Conservation (phyloP, 2,329 filamentous ascomycete species). For the Cladosporium cucumerinum region DNA sequence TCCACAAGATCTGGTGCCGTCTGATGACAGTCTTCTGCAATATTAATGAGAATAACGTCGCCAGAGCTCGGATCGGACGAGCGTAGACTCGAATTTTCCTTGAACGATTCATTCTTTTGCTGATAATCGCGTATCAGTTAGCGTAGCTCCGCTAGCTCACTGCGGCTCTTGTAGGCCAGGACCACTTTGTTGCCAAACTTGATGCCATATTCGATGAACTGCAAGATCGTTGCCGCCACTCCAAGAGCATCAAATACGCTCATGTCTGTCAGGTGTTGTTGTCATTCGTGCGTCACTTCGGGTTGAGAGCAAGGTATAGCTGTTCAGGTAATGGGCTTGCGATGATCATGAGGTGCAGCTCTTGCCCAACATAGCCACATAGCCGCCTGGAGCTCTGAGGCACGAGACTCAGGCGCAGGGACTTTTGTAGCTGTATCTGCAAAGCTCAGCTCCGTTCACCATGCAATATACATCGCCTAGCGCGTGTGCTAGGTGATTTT, state of each 20-base stretch:
- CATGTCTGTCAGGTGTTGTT: neutral
- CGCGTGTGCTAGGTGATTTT: neutral
- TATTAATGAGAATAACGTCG: neutral
- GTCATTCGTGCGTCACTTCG: neutral
- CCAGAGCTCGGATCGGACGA: neutral
- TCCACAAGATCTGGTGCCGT: neutral
- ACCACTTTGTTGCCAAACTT: neutral
- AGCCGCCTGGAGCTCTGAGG: neutral
- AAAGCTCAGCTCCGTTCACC: neutral
- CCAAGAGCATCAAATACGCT: neutral
- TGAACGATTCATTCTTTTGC: neutral
- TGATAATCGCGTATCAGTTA: neutral
- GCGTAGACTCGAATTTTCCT: neutral
- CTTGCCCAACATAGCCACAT: too few species aligned
- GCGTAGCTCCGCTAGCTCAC: neutral
- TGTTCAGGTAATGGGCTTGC: too few species aligned
- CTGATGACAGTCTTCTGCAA: neutral
- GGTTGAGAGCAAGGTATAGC: neutral
- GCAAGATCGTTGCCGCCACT: neutral
- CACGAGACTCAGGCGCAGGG: neutral
- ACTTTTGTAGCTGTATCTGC: neutral
- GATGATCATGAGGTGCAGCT: neutral
- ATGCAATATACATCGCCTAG: neutral
- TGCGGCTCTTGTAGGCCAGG: neutral
- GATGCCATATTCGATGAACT: conserved; percentile 3